Base-by-base conservation (phyloP, 768 basidiomycete genomes). In the Lactifluus echinatus region DNA sequence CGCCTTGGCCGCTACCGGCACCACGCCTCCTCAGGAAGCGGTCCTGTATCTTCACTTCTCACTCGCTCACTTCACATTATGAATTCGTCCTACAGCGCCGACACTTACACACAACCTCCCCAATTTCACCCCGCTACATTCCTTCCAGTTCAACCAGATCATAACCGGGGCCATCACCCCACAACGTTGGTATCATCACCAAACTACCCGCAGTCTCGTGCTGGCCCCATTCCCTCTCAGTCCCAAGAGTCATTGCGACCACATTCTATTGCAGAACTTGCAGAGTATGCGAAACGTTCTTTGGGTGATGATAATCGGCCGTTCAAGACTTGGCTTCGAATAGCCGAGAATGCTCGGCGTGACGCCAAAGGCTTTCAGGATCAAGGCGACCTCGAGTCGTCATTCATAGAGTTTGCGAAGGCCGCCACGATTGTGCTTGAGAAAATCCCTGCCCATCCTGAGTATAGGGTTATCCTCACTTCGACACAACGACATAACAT, bases 381-480 rank as follows among this genome's bases (percentile, higher is more conserved):
- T 34, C 70, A 72, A 19, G 77, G 78, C 1, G 82, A 91, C 67
- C 72, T 83, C 47, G 85, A 90, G 66, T 73, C 69, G n/a, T 85
- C 84, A 1, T 91, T 89, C 68, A 74, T 90, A 17, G 76, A 81
- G 59, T 81, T 79, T 49, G 88, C 88, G 2, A 80, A 76, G 58
- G 85, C 88, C 8, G 87, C 87, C 0, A 88, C 85, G 1, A 72
- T 91, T 56, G 85, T 89, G 21, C 78, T 89, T 11, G 87, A 92
- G 72, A 84, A 80, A 62, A 72, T 92, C n/a, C 89, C 89, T 0
- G 71, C 73, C 1, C 89, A 91, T 71, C 73, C 76, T 52, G 83
- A 88, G 43, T 91, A 85, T 66, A 64, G 76, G 33, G 72, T 72
- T 1, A 68, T 81, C 44, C 68, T 92, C 63, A 83, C 68, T 44